Percentiles rank a stretch among this genome's conserved stretches.
Evolutionary conservation across 768 basidiomycete genomes (phyloP).

Genomic region (Arthromyces matolae): DNA sequence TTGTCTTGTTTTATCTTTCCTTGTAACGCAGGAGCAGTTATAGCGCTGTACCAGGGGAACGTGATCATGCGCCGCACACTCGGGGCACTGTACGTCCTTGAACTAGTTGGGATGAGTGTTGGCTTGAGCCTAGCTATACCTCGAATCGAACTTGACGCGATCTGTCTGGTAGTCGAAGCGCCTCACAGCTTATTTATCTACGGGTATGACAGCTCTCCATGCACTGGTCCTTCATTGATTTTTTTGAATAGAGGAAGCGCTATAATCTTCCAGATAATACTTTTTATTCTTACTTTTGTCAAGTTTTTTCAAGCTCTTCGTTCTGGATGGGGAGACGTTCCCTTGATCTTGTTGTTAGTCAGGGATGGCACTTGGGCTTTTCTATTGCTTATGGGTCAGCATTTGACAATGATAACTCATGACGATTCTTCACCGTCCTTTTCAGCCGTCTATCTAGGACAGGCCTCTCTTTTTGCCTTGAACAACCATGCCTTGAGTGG

Average conservation of each 20-base stretch:
- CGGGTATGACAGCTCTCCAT: conserved; percentile 22
- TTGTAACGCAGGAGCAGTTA: conserved; percentile 23
- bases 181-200: conserved; percentile 29
- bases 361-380: conserved; percentile 46
- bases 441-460: conserved; percentile 24
- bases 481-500: conserved; percentile 25
- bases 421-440: not conserved
- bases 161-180: conserved; percentile 27
- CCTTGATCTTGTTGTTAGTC: conserved; percentile 36
- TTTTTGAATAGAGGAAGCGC: conserved; percentile 25
- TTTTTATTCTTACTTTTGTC: conserved; percentile 35
- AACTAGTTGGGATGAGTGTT: conserved; percentile 29
- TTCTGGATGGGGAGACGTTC: conserved; percentile 38
- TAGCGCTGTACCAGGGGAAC: conserved; percentile 38
- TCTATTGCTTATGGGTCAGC: conserved; percentile 34
- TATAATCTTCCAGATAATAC: conserved; percentile 33
- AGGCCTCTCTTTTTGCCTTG: conserved; percentile 23
- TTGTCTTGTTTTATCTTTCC: not conserved
- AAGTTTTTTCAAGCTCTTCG: conserved; percentile 33
- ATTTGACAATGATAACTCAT: not conserved
- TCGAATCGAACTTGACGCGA: conserved; percentile 29
- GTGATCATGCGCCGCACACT: conserved; percentile 24
- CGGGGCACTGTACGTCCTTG: conserved; percentile 22
- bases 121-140: conserved; percentile 28
- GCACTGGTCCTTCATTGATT: too few species aligned